A percentile compares a stretch with the other conserved stretches of the same genome.
Conservation (phyloP, 2,329 filamentous ascomycete genomes). For the Aureobasidium sp. region DNA sequence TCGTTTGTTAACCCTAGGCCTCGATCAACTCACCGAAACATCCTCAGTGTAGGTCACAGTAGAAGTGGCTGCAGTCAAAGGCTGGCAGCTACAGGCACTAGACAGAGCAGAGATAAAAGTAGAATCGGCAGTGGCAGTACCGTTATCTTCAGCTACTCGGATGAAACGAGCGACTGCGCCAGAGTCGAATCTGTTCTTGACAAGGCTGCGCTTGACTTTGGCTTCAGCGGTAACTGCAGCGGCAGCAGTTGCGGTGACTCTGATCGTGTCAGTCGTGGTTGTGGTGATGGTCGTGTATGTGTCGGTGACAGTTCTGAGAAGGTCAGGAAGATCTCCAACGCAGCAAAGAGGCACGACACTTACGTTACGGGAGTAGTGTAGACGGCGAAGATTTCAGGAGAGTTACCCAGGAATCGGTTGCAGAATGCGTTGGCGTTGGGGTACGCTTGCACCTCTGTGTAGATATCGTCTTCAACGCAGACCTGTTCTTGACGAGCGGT, state of each 20-base stretch:
- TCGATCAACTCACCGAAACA: constrained; percentile 14
- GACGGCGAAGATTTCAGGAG: constrained; percentile 16
- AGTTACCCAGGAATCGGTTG: constrained; percentile 6
- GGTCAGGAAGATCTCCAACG: neutral
- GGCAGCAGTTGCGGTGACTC: constrained; percentile 19
- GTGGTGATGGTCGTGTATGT: constrained; percentile 17
- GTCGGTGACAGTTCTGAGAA: constrained; percentile 14
- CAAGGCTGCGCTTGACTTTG: constrained; percentile 12
- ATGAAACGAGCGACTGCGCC: constrained; percentile 16
- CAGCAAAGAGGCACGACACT: neutral
- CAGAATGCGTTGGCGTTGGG: constrained; percentile 16
- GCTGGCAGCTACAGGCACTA: constrained; percentile 25
- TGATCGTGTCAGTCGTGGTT: constrained; percentile 15
- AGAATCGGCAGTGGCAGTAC: constrained; percentile 11
- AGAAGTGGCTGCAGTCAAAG: constrained; percentile 18
- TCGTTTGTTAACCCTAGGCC: fast-evolving
- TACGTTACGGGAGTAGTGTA: constrained; percentile 24
- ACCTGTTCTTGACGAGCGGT: constrained; percentile 16
- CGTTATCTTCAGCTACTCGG: constrained; percentile 15
- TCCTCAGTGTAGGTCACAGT: constrained; percentile 22
- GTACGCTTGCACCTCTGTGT: constrained; percentile 20
- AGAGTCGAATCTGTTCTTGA: constrained; percentile 15
- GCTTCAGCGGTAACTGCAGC: constrained; percentile 17
- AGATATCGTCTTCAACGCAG: constrained; percentile 20
- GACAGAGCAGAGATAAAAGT: constrained; percentile 16